Base-by-base conservation (phyloP, 768 basidiomycete species). In the Lentinula lateritia region DNA sequence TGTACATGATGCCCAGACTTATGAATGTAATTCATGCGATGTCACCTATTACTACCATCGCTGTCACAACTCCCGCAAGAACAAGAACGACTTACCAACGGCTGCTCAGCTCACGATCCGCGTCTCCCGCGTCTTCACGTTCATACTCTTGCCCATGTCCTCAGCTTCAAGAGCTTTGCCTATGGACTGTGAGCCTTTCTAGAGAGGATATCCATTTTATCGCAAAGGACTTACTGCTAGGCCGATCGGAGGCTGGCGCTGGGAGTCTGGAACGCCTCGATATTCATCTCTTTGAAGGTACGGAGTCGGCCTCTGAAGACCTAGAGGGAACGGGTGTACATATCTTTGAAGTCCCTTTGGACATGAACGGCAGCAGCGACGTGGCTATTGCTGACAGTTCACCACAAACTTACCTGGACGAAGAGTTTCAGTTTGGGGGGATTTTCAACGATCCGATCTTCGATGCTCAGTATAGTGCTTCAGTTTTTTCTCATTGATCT, bases 401-500 rank as follows among this genome's bases (percentile, higher is more conserved):
- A n/a, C 66, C 63, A 50, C 53, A 63, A 10, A 35, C 12, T 38
- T n/a, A 61, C 15, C 52, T 62, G 50, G 61, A 60, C 20, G 66
- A 69, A 46, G 66, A 68, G 9, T 75, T 64, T 50, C 66, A 65
- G 18, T 63, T 60, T 35, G 72, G 71, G 10, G 72, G 73, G 46
- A 64, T 64, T 1, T 70, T 72, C 61, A 68, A 73, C 63, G 73
- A 73, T 62, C 70, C 69, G 34, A 54, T 60, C 23, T 71, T 74
- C 60, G 73, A 74, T 58, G 66, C 67, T 15, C 65, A 62, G 35
- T 72, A 70, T 20, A 36, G 32, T n/a, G 3, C 23, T 8, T 13
- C 52, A 36, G n/a, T 36, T 12, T 16, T 35, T 52, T 32, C 52
- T 52, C 52, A 36, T 36, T 52, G 52, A 52, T 43, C 28, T 28